These are phyloP conservation scores for Suaeda aralocaspica DNA, from an alignment of 148 eudicot species.

Conservation along the genomic window DNA sequence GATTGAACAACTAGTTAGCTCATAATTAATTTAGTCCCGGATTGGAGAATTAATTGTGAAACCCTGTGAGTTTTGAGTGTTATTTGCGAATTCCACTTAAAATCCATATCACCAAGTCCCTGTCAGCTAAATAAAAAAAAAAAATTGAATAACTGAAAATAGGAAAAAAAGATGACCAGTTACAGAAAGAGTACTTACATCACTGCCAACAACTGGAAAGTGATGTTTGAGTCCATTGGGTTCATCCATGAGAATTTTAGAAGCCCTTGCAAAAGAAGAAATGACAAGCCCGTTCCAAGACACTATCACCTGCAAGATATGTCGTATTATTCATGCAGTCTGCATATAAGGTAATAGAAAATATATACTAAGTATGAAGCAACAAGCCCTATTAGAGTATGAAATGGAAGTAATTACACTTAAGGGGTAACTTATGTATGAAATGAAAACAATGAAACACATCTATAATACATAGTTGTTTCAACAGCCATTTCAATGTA, in stretches of 20 bases:
- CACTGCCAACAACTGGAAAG: conserved; percentile 67
- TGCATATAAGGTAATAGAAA: not conserved
- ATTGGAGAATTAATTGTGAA: too few relatives aligned
- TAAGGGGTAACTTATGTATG: too few relatives aligned
- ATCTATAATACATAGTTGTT: too few relatives aligned
- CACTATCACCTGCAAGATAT: conserved; percentile 66
- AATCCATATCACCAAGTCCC: not conserved
- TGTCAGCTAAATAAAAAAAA: not conserved
- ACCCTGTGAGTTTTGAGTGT: too few relatives aligned
- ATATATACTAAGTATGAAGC: too few relatives aligned
- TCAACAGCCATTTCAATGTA: too few relatives aligned
- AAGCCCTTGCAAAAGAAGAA: conserved; percentile 90
- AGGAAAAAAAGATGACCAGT: not conserved
- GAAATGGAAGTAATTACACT: not conserved
- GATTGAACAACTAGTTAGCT: too few relatives aligned
- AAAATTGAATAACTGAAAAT: not conserved
- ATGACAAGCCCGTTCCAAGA: conserved; percentile 95
- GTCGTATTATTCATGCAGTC: not conserved
- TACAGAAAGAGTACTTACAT: conserved; percentile 48
- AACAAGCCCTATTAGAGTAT: not conserved
- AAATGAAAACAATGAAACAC: too few relatives aligned
- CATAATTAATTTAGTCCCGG: too few relatives aligned
- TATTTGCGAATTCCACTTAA: too few relatives aligned
- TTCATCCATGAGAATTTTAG: conserved; percentile 69
- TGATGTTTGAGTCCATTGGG: conserved; percentile 51